Percentiles rank a stretch among this genome's conserved stretches.
These are phyloP conservation scores for Tribonema minus DNA, from an alignment of 108 stramenopile genomes.

Conservation along the genomic window DNA sequence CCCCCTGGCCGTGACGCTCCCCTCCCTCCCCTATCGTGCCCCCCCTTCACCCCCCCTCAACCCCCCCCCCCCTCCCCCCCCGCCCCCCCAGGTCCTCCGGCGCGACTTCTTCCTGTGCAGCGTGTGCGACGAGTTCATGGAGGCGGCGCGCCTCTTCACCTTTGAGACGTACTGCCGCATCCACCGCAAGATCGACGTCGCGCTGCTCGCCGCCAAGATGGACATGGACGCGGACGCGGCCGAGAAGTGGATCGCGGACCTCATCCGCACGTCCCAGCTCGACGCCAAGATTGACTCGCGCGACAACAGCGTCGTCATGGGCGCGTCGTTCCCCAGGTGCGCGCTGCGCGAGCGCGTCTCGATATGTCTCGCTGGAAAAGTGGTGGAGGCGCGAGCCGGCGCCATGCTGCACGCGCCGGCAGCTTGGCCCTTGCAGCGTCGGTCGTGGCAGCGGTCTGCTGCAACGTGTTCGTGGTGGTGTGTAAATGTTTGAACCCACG, in stretches of 20 bases:
- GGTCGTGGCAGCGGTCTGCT: background rate
- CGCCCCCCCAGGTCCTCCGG: constrained; percentile 63
- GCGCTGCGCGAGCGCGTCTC: constrained; percentile 64
- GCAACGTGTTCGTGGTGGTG: background rate
- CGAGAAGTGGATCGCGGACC: constrained; percentile 97
- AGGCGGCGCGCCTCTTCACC: constrained; percentile 94
- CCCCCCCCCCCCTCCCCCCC: background rate
- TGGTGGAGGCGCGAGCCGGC: background rate
- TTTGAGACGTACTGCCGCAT: constrained; percentile 99
- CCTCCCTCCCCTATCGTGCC: background rate
- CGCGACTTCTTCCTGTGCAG: constrained; percentile 95
- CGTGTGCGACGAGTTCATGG: constrained; percentile 82
- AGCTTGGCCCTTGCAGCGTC: background rate
- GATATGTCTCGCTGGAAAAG: background rate
- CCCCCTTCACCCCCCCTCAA: background rate
- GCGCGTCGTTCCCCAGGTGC: constrained; percentile 57
- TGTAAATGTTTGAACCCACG: background rate
- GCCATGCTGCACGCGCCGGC: background rate
- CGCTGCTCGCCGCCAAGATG: constrained; percentile 72
- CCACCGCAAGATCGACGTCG: constrained; percentile 95
- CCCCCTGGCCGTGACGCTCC: background rate
- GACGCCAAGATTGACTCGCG: constrained; percentile 94
- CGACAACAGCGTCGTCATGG: constrained; percentile 91
- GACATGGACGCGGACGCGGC: constrained; percentile 84
- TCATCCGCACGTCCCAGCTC: constrained; percentile 84